Evolutionary conservation across 192 early-diverging fungal genomes (phyloP).

Genomic region (Gryganskiella cystojenkinii): DNA sequence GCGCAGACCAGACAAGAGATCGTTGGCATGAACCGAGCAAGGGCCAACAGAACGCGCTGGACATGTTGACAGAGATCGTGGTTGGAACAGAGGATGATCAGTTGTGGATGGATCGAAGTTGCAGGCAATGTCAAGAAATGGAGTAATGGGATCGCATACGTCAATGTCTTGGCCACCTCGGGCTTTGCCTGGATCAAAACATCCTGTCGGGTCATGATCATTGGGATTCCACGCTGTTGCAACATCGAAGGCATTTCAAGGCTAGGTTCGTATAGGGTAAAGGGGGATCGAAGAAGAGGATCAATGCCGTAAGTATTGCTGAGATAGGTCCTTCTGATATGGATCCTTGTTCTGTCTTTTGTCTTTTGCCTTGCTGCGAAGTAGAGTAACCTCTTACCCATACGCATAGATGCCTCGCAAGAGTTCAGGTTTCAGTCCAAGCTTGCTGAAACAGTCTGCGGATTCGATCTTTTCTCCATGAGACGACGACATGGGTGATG

Average conservation of each 20-base stretch:
- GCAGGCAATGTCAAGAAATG: constrained; percentile 41
- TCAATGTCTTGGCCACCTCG: constrained; percentile 47
- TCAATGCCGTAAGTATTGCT: too few species aligned
- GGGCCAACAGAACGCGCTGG: constrained; percentile 41
- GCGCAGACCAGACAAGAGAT: constrained; percentile 46
- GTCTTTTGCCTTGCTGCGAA: too few species aligned
- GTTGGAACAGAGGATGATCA: constrained; percentile 46
- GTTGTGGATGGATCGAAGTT: constrained; percentile 46
- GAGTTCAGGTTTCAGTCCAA: constrained; percentile 33
- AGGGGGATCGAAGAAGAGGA: too few species aligned
- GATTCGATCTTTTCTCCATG: constrained; percentile 37
- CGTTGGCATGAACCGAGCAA: constrained; percentile 52
- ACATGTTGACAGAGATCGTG: constrained; percentile 45
- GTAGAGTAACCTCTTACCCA: too few species aligned
- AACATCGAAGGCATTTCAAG: constrained; percentile 48
- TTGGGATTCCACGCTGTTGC: constrained; percentile 49
- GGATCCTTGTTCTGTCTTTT: too few species aligned
- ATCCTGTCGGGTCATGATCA: constrained; percentile 50
- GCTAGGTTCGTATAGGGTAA: background rate
- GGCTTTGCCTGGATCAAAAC: constrained; percentile 47
- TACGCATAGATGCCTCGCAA: constrained; percentile 51
- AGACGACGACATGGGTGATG: constrained; percentile 20
- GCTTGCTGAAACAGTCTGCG: constrained; percentile 45
- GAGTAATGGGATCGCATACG: constrained; percentile 40
- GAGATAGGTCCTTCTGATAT: background rate